Evolutionary conservation across 495 filamentous ascomycete species (phyloP).

Genomic region (Penicillium malachiteum): DNA sequence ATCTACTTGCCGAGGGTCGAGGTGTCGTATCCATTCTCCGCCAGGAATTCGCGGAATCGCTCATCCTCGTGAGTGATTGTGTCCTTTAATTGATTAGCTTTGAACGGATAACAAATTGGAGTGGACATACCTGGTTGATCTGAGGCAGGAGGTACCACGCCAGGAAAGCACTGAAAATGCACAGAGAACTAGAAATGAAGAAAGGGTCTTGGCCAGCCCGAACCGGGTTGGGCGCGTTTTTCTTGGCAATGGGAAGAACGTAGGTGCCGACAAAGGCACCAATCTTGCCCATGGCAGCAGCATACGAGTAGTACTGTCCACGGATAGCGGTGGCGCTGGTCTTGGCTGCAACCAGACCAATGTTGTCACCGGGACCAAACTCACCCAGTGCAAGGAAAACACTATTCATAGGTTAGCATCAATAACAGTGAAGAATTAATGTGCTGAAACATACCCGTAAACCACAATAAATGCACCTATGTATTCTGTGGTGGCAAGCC

Average conservation of each 20-base stretch:
- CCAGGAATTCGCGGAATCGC: constrained; percentile 68
- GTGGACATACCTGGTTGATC: constrained; percentile 58
- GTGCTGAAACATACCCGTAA: constrained; percentile 45
- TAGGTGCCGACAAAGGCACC: constrained; percentile 90
- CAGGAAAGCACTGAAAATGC: constrained; percentile 60
- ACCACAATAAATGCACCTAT: constrained; percentile 78
- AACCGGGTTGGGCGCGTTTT: constrained; percentile 58
- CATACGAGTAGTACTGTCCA: constrained; percentile 89
- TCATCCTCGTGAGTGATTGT: constrained; percentile 69
- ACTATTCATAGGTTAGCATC: constrained; percentile 31
- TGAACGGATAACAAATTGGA: neutral
- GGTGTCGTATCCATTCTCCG: constrained; percentile 67
- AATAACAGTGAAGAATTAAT: neutral
- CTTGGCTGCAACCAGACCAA: constrained; percentile 83
- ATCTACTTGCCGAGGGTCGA: constrained; percentile 56
- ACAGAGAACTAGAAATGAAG: constrained; percentile 66
- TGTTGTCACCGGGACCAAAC: constrained; percentile 86
- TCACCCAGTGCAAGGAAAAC: constrained; percentile 85
- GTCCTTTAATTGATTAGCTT: constrained; percentile 34
- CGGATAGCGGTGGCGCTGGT: constrained; percentile 82
- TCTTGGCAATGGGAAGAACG: constrained; percentile 70
- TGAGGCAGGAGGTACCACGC: constrained; percentile 60
- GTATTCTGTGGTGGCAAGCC: constrained; percentile 58
- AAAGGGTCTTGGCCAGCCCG: constrained; percentile 77
- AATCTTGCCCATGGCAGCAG: constrained; percentile 81